Conservation (phyloP, 805 yeast species). For the Candida saitoana region DNA sequence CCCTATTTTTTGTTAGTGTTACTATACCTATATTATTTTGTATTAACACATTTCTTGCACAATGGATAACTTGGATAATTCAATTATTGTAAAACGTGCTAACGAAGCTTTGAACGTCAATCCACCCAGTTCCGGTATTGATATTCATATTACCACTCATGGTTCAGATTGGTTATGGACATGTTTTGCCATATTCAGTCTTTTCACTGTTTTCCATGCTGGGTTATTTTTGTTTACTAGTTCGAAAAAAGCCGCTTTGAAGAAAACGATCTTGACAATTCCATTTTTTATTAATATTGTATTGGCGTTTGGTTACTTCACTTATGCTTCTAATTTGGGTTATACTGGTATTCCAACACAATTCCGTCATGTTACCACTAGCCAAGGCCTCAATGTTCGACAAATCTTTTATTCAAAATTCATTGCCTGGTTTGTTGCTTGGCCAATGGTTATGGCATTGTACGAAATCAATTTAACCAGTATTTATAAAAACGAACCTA, state of each 20-base stretch:
- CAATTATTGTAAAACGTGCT: slow-evolving; percentile 14
- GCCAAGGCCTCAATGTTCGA: slow-evolving; percentile 30
- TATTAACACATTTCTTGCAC: too few relatives aligned
- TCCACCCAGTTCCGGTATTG: slow-evolving; percentile 35
- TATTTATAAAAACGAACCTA: not conserved
- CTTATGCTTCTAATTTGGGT: slow-evolving; percentile 58
- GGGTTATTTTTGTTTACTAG: slow-evolving; percentile 18
- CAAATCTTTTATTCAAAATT: slow-evolving; percentile 55
- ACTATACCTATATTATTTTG: too few relatives aligned
- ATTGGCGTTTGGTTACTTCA: slow-evolving; percentile 48
- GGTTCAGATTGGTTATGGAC: slow-evolving; percentile 74
- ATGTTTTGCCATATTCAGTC: slow-evolving; percentile 45
- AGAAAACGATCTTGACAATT: slow-evolving; percentile 32
- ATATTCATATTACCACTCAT: slow-evolving; percentile 49
- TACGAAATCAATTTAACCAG: slow-evolving; percentile 16
- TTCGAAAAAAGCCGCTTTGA: slow-evolving; percentile 21
- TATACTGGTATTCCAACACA: slow-evolving; percentile 45
- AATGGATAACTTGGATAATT: not conserved
- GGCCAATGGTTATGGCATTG: slow-evolving; percentile 41
- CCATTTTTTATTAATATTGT: slow-evolving; percentile 42
- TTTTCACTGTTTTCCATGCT: slow-evolving; percentile 29
- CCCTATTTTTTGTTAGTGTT: too few relatives aligned
- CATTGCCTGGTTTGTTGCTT: slow-evolving; percentile 55
- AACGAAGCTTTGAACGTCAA: slow-evolving; percentile 43
- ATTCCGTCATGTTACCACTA: slow-evolving; percentile 44